Conservation (phyloP, 2,329 filamentous ascomycete species). For the Metarhizium guizhouense region DNA sequence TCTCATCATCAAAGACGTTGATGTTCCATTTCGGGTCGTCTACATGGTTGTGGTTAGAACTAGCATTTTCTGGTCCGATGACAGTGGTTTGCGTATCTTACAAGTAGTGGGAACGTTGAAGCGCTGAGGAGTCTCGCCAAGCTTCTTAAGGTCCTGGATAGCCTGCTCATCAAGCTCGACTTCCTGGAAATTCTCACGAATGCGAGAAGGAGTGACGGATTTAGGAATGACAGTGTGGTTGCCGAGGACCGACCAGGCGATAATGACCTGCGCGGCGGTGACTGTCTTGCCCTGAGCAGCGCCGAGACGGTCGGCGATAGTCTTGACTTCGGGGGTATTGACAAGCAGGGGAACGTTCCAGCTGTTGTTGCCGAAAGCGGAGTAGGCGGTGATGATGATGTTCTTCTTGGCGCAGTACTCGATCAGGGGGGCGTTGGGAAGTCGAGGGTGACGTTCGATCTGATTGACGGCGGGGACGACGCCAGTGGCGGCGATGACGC, state of each 20-base stretch:
- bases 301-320: slow-evolving; percentile 41
- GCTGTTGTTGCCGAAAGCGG: slow-evolving; percentile 41
- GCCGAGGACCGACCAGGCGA: slow-evolving; percentile 49
- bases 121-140: slow-evolving; percentile 42
- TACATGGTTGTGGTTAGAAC: slow-evolving; percentile 13
- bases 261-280: slow-evolving; percentile 35
- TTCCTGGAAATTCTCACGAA: slow-evolving; percentile 61
- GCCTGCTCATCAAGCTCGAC: slow-evolving; percentile 51
- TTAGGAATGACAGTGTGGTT: slow-evolving; percentile 69
- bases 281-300: slow-evolving; percentile 25
- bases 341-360: slow-evolving; percentile 41
- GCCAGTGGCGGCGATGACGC: slow-evolving; percentile 46
- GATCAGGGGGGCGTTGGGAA: slow-evolving; percentile 46
- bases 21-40: slow-evolving; percentile 47
- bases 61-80: neutral
- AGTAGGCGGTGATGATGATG: slow-evolving; percentile 61
- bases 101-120: slow-evolving; percentile 36
- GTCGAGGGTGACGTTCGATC: slow-evolving; percentile 58
- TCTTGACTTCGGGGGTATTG: slow-evolving; percentile 46
- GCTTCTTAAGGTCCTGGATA: slow-evolving; percentile 50
- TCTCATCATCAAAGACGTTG: slow-evolving; percentile 44
- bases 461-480: slow-evolving; percentile 57
- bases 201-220: slow-evolving; percentile 58
- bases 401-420: slow-evolving; percentile 52
- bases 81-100: slow-evolving; percentile 15